phyloP scores from a whole-genome alignment of 257 asterid genomes.

The Perilla frutescens region DNA sequence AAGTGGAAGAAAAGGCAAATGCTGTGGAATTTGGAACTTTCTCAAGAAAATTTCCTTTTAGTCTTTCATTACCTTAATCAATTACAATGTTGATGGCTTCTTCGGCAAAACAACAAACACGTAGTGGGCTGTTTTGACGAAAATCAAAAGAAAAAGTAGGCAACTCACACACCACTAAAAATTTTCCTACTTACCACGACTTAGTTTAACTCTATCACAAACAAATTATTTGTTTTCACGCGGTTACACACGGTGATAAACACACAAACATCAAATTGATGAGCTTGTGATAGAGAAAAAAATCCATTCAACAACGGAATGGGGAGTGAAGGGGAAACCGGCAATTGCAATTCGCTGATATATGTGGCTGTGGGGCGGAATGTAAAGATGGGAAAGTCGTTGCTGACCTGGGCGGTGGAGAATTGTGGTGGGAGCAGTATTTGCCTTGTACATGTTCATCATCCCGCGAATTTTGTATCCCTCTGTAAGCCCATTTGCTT shows the following conservation, averaged over 20 bases:
- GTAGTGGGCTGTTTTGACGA: slow-evolving; percentile 28
- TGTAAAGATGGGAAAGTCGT: slow-evolving; percentile 68
- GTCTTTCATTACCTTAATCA: not conserved
- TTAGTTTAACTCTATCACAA: slow-evolving; percentile 35
- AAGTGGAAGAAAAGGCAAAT: slow-evolving; percentile 23
- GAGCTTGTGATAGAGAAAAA: slow-evolving; percentile 27
- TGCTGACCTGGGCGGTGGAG: slow-evolving; percentile 63
- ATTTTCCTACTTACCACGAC: slow-evolving; percentile 40
- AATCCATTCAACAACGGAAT: slow-evolving; percentile 12
- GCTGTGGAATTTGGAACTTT: slow-evolving; percentile 26
- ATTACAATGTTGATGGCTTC: not conserved
- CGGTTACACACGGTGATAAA: not conserved
- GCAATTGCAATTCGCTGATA: slow-evolving; percentile 38
- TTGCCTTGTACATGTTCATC: slow-evolving; percentile 84
- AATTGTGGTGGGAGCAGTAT: slow-evolving; percentile 56
- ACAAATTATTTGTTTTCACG: slow-evolving; percentile 19
- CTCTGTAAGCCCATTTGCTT: slow-evolving; percentile 50
- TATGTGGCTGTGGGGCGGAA: slow-evolving; percentile 84
- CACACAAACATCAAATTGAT: slow-evolving; percentile 10
- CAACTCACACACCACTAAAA: slow-evolving; percentile 28
- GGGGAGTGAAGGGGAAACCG: slow-evolving; percentile 58
- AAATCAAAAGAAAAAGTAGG: slow-evolving; percentile 9
- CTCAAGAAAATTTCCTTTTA: not conserved
- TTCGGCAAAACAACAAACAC: slow-evolving; percentile 35
- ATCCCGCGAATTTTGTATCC: slow-evolving; percentile 53